phyloP scores from a whole-genome alignment of 2,329 filamentous ascomycete species.

The Trichoderma sp. region DNA sequence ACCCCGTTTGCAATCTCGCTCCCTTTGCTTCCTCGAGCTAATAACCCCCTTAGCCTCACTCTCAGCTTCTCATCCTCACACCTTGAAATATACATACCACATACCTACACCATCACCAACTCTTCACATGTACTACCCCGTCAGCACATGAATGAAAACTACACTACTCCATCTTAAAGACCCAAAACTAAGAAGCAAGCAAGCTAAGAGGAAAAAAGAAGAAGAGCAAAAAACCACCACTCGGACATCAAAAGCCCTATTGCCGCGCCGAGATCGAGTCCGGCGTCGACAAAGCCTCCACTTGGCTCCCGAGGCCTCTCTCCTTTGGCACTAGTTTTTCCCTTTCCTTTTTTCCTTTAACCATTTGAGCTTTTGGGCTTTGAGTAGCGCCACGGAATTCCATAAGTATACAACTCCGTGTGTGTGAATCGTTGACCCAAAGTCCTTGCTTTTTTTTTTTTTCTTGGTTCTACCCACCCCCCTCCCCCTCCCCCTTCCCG shows the following conservation, averaged over 20 bases:
- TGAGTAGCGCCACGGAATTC: conserved; percentile 6
- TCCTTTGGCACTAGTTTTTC: conserved; percentile 9
- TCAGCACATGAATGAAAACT: background rate
- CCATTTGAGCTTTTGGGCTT: background rate
- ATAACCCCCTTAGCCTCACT: background rate
- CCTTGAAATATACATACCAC: background rate
- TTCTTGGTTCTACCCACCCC: background rate
- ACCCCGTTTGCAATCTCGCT: background rate
- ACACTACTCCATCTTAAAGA: background rate
- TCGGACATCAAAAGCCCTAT: conserved; percentile 20
- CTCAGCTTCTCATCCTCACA: background rate
- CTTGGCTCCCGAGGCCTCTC: conserved; percentile 21
- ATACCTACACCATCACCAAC: background rate
- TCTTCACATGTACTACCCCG: background rate
- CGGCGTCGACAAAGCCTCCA: conserved; percentile 15
- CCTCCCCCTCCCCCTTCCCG: conserved; percentile 13
- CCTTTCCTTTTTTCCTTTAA: background rate
- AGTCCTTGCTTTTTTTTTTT: background rate
- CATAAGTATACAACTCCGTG: conserved; percentile 6
- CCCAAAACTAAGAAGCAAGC: background rate
- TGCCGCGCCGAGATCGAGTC: conserved; percentile 21
- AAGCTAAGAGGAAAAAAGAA: background rate
- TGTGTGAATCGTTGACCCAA: background rate
- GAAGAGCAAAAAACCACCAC: background rate
- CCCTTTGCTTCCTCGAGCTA: background rate